phyloP scores from a whole-genome alignment of 495 filamentous ascomycete genomes.

The Talaromyces trachyspermus region DNA sequence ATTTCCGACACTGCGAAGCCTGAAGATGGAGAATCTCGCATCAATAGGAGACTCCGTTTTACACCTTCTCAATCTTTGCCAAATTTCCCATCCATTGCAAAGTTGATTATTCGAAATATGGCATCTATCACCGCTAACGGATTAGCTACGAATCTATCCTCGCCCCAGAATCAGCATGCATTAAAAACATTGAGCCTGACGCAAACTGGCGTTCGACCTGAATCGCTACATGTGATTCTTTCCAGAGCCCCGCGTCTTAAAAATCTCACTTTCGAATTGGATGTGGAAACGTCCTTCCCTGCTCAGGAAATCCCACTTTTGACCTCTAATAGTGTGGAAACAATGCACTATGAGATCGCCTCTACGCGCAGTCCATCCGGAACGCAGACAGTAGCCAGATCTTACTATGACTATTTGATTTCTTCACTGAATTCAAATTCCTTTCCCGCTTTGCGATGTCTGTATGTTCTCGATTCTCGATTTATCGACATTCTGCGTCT shows the following conservation, averaged over 20 bases:
- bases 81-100: slow-evolving; percentile 61
- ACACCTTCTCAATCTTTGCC: slow-evolving; percentile 49
- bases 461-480: slow-evolving; percentile 78
- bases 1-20: slow-evolving; percentile 57
- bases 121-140: slow-evolving; percentile 65
- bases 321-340: slow-evolving; percentile 55
- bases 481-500: slow-evolving; percentile 73
- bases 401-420: slow-evolving; percentile 84
- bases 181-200: slow-evolving; percentile 57
- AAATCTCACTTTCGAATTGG: slow-evolving; percentile 58
- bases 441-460: slow-evolving; percentile 60
- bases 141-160: slow-evolving; percentile 54
- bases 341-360: slow-evolving; percentile 76
- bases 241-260: slow-evolving; percentile 52
- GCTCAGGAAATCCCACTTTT: slow-evolving; percentile 53
- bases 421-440: slow-evolving; percentile 66
- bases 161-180: slow-evolving; percentile 35
- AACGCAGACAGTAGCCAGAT: slow-evolving; percentile 51
- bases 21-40: slow-evolving; percentile 61
- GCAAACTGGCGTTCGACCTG: slow-evolving; percentile 58
- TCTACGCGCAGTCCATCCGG: slow-evolving; percentile 42
- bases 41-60: slow-evolving; percentile 74
- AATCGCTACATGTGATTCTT: slow-evolving; percentile 57
- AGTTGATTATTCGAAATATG: slow-evolving; percentile 58
- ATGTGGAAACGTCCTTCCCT: slow-evolving; percentile 59